These are phyloP conservation scores for Encephalitozoon romaleae DNA, from an alignment of 371 early-diverging fungal species.

Conservation along the genomic window DNA sequence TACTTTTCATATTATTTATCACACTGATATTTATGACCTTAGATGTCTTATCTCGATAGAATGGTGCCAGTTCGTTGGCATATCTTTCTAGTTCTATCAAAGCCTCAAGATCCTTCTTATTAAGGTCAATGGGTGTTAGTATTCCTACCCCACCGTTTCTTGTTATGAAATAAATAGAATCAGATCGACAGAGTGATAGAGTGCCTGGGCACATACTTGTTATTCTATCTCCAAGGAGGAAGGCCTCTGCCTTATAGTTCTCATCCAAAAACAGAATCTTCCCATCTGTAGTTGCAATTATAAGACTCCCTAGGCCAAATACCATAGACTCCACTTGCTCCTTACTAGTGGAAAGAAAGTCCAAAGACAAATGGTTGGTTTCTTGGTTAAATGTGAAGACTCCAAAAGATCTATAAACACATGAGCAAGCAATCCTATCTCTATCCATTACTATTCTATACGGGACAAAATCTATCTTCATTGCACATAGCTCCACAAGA, in stretches of 20 bases:
- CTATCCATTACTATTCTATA: neutral
- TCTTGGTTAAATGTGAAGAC: slow-evolving; percentile 1
- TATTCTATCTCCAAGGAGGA: neutral
- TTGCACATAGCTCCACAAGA: neutral
- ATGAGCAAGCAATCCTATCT: neutral
- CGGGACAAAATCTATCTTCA: neutral
- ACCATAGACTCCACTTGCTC: neutral
- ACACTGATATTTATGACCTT: neutral
- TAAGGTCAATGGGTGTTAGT: neutral
- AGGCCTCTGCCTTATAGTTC: neutral
- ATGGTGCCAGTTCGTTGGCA: neutral
- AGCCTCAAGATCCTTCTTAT: neutral
- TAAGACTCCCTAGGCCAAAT: neutral
- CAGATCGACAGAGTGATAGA: neutral
- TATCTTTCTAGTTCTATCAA: neutral
- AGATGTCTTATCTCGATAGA: neutral
- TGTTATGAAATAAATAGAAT: neutral
- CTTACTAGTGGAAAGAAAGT: neutral
- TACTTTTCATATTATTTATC: neutral
- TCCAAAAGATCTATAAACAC: neutral
- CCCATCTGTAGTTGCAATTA: neutral
- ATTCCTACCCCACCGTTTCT: neutral
- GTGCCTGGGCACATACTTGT: neutral
- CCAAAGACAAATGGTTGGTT: neutral
- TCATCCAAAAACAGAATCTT: neutral